These are phyloP conservation scores for Quercus ilex DNA, from an alignment of 306 rosid species.

Conservation along the genomic window DNA sequence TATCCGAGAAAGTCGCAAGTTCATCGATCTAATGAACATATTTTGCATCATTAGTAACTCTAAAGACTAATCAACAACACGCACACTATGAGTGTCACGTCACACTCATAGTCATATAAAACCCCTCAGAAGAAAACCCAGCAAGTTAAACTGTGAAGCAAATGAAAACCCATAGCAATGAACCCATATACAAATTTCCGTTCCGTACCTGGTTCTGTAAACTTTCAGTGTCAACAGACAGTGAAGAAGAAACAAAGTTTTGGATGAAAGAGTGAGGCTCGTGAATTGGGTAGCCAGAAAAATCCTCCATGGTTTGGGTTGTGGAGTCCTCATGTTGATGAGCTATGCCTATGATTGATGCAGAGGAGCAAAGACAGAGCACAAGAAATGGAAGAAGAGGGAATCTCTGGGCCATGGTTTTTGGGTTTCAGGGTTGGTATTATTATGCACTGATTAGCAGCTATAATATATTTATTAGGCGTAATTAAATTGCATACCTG, in stretches of 20 bases:
- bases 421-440: background rate
- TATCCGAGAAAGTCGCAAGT: constrained; percentile 72
- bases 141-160: background rate
- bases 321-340: constrained; percentile 57
- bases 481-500: background rate
- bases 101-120: background rate
- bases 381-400: constrained; percentile 16
- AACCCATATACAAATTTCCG: background rate
- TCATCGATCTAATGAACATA: constrained; percentile 63
- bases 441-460: background rate
- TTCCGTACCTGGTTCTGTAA: constrained; percentile 70
- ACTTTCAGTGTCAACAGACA: constrained; percentile 53
- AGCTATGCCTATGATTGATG: constrained; percentile 35
- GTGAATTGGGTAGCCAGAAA: constrained; percentile 76
- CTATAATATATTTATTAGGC: background rate
- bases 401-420: constrained; percentile 28
- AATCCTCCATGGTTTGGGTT: constrained; percentile 75
- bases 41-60: constrained; percentile 14
- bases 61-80: background rate
- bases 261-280: constrained; percentile 40
- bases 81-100: background rate
- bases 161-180: background rate
- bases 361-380: constrained; percentile 28
- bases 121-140: background rate
- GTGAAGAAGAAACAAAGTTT: constrained; percentile 44